These are phyloP conservation scores for Talaromyces nanjingensis DNA, from an alignment of 495 filamentous ascomycete species.

Conservation along the genomic window DNA sequence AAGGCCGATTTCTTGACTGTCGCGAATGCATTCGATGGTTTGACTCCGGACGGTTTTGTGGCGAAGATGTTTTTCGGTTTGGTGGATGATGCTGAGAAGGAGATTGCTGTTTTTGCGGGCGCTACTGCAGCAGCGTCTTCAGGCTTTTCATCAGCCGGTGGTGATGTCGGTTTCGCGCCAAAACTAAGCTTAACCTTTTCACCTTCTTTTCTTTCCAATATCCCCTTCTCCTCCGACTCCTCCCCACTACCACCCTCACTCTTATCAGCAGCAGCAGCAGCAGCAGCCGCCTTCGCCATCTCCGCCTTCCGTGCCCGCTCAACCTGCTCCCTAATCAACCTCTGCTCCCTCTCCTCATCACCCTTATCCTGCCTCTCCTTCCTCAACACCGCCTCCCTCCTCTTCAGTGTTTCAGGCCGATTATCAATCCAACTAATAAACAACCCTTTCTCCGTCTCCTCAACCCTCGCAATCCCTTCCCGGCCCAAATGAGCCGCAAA, in stretches of 20 bases:
- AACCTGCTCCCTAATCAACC: conserved; percentile 71
- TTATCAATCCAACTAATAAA: conserved; percentile 89
- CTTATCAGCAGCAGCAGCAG: conserved; percentile 21
- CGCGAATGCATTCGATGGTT: conserved; percentile 38
- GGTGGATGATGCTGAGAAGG: conserved; percentile 43
- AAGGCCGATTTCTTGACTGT: conserved; percentile 54
- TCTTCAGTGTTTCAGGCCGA: conserved; percentile 69
- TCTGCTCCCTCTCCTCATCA: conserved; percentile 83
- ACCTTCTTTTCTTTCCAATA: conserved; percentile 62
- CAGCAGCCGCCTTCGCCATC: conserved; percentile 38
- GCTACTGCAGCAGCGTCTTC: background rate
- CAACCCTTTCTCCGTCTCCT: conserved; percentile 81
- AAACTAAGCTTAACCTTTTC: conserved; percentile 74
- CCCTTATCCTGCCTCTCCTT: conserved; percentile 82
- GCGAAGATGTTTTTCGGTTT: conserved; percentile 70
- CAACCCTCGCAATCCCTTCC: conserved; percentile 78
- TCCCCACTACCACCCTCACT: conserved; percentile 40
- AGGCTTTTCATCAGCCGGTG: background rate
- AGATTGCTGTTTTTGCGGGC: conserved; percentile 46
- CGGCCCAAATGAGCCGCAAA: conserved; percentile 79
- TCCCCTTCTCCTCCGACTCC: conserved; percentile 40
- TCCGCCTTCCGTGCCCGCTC: conserved; percentile 53
- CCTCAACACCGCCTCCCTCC: conserved; percentile 71
- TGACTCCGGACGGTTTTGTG: conserved; percentile 44
- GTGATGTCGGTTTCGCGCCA: conserved; percentile 17